These are phyloP conservation scores for Talinum fruticosum DNA, from an alignment of 148 eudicot genomes.

Conservation along the genomic window DNA sequence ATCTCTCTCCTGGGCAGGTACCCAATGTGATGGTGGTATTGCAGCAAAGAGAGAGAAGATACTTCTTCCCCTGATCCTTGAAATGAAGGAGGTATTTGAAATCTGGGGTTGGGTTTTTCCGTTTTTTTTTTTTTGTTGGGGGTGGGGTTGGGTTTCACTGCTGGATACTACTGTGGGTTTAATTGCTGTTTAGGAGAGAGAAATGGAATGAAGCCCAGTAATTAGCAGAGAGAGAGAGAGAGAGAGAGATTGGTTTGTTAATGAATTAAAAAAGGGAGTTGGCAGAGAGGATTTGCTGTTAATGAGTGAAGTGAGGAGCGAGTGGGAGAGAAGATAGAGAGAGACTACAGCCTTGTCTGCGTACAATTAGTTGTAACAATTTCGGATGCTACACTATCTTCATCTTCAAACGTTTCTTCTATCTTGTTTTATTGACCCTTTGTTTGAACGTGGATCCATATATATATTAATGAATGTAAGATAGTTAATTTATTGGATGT, in stretches of 20 bases:
- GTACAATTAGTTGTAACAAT: not conserved
- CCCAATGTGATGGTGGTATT: not conserved
- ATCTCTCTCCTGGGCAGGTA: not conserved
- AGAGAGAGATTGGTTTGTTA: not conserved
- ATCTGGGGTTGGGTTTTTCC: slow-evolving; percentile 9
- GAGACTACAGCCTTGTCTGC: not conserved
- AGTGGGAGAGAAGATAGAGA: not conserved
- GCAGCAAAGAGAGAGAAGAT: not conserved
- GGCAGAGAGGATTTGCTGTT: slow-evolving; percentile 21
- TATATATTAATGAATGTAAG: no score
- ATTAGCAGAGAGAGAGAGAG: not conserved
- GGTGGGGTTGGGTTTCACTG: not conserved
- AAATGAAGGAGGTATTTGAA: slow-evolving; percentile 17
- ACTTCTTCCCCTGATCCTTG: not conserved
- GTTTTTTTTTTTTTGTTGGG: not conserved
- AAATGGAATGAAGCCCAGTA: not conserved
- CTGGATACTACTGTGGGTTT: slow-evolving; percentile 6
- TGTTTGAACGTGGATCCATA: no score
- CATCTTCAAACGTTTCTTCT: no score
- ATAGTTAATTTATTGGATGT: no score
- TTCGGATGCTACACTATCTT: not conserved
- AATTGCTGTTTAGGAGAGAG: slow-evolving; percentile 1
- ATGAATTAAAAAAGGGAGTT: slow-evolving; percentile 3
- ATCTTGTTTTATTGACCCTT: no score
- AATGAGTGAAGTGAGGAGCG: not conserved